These are phyloP conservation scores for Plectosphaerella plurivora DNA, from an alignment of 2,329 filamentous ascomycete species.

Conservation along the genomic window DNA sequence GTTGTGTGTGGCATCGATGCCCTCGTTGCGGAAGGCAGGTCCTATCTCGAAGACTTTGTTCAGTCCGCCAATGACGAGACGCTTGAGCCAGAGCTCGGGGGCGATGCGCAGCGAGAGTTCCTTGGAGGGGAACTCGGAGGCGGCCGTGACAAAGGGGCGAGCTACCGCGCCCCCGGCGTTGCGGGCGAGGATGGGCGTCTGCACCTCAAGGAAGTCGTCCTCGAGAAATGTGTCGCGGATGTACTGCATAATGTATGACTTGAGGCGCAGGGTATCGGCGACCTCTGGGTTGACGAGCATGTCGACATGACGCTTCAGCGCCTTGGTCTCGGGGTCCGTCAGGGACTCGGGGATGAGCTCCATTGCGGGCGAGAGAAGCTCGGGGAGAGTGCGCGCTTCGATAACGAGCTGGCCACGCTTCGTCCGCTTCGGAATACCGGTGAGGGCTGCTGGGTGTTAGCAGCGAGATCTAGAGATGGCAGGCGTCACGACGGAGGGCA, in stretches of 20 bases:
- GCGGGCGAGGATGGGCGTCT: conserved; percentile 81
- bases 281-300: conserved; percentile 70
- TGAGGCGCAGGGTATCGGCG: conserved; percentile 66
- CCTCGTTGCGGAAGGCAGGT: conserved; percentile 88
- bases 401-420: conserved; percentile 73
- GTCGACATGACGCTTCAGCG: conserved; percentile 78
- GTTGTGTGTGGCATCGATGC: conserved; percentile 86
- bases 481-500: conserved; percentile 1
- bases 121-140: conserved; percentile 70
- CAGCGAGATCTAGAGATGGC: not conserved
- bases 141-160: conserved; percentile 75
- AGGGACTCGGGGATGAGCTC: conserved; percentile 72
- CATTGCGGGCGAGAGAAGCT: conserved; percentile 71
- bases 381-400: conserved; percentile 61
- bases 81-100: conserved; percentile 92
- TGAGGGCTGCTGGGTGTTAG: conserved; percentile 49
- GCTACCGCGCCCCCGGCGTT: conserved; percentile 84
- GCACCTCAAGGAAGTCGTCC: conserved; percentile 76
- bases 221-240: conserved; percentile 71
- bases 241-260: conserved; percentile 68
- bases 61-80: conserved; percentile 83
- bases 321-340: conserved; percentile 65
- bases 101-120: conserved; percentile 80
- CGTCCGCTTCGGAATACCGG: conserved; percentile 66
- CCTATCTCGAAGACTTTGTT: conserved; percentile 92